A percentile compares a stretch with the other conserved stretches of the same genome.
These are phyloP conservation scores for Phialemoniopsis sp. DNA, from an alignment of 2,329 filamentous ascomycete species.

Conservation along the genomic window DNA sequence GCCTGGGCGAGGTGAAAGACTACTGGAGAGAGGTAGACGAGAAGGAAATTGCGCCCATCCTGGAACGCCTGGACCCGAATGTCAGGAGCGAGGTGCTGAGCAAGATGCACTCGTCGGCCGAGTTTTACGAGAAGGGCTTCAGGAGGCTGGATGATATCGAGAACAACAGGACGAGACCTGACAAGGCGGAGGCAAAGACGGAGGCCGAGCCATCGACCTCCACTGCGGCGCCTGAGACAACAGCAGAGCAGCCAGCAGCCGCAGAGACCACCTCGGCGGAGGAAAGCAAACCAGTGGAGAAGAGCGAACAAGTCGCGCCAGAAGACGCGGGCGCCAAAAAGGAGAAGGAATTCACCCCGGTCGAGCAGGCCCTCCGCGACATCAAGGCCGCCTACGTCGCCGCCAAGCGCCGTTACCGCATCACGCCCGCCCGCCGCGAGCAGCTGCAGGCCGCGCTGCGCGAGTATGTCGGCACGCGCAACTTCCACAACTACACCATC, in stretches of 20 bases:
- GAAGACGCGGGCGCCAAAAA: constrained; percentile 5
- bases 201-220: constrained; percentile 8
- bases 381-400: constrained; percentile 78
- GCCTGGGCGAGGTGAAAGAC: constrained; percentile 71
- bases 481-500: constrained; percentile 98
- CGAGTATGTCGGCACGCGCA: constrained; percentile 77
- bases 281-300: constrained; percentile 2
- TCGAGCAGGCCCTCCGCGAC: constrained; percentile 64
- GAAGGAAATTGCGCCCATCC: constrained; percentile 69
- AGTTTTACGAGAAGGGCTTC: constrained; percentile 3
- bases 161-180: background rate
- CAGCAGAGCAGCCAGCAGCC: constrained; percentile 6
- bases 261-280: constrained; percentile 5
- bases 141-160: constrained; percentile 8
- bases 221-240: background rate
- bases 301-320: background rate
- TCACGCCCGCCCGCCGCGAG: constrained; percentile 65
- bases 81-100: constrained; percentile 59
- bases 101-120: constrained; percentile 46
- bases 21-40: constrained; percentile 86
- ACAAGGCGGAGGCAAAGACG: constrained; percentile 7
- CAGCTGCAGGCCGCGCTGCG: constrained; percentile 73
- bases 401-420: constrained; percentile 82
- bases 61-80: constrained; percentile 59
- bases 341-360: constrained; percentile 30